These are phyloP conservation scores for Anthracocystis setariae DNA, from an alignment of 1,284 basidiomycete species.

Conservation along the genomic window DNA sequence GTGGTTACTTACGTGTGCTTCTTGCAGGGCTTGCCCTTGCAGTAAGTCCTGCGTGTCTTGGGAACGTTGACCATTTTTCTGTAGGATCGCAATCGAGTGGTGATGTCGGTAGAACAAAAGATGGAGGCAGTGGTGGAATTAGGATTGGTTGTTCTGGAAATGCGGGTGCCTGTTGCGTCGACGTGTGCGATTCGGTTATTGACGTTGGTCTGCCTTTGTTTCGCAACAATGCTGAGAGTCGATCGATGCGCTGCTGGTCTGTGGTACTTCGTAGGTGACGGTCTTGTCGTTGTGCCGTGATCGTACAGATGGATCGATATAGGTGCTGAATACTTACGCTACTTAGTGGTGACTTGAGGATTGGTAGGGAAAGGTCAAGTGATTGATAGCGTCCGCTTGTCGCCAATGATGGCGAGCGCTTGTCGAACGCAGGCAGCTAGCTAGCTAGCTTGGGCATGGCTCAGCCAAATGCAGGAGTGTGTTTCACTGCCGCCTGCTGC, in stretches of 20 bases:
- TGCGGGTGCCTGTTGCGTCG: not conserved
- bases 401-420: constrained; percentile 42
- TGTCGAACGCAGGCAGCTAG: not conserved
- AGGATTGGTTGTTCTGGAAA: constrained; percentile 10
- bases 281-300: constrained; percentile 1
- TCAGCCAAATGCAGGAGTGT: constrained; percentile 1
- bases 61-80: constrained; percentile 69
- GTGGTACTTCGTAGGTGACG: not conserved
- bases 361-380: constrained; percentile 48
- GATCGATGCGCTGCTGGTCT: not conserved
- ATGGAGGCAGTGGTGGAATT: constrained; percentile 6
- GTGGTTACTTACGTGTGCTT: constrained; percentile 87
- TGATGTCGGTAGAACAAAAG: constrained; percentile 7
- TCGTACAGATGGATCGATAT: constrained; percentile 10
- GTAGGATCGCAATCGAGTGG: constrained; percentile 1
- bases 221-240: not conserved
- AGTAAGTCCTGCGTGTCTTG: constrained; percentile 76
- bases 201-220: not conserved
- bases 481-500: constrained; percentile 1
- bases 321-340: constrained; percentile 45
- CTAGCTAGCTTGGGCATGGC: no score
- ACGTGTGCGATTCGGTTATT: not conserved
- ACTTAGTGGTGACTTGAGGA: constrained; percentile 44
- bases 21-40: constrained; percentile 98
- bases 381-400: constrained; percentile 16